Base-by-base conservation (phyloP, 805 yeast species). In the Isabelozyma pseudorhagii region DNA sequence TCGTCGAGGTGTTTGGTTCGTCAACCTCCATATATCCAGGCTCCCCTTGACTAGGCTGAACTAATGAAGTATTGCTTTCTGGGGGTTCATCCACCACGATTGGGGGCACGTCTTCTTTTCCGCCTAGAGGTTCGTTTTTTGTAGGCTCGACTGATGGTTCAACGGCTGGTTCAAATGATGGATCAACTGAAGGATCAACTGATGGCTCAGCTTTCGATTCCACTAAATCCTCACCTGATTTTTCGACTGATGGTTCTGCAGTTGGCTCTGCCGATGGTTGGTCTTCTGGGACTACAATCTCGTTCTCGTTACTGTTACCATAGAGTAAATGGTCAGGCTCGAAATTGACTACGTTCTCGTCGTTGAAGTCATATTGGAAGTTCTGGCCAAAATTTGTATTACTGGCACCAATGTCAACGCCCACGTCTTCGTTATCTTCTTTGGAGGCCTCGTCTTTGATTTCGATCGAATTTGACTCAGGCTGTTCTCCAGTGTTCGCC, bases 401-500 rank as follows among this genome's bases (percentile, higher is more conserved):
- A 31, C n/a, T 31, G n/a, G 36, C 36, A 5, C n/a, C 10, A 31
- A 13, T 31, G 36, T 21, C 25, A 21, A 21, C 25, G 25, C 25
- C 25, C 5, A 21, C 3, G 25, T 21, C 25, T 21, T 21, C 25
- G 6, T 21, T 21, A 21, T 21, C 25, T 21, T 21, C 25, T 21
- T 21, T 21, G 25, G 25, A 4, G 25, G 25, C 25, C 25, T 21
- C 25, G 25, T 21, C 25, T 21, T 21, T 21, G 6, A 21, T 21
- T 21, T 21, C 6, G 25, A 21, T 21, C 5, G 25, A 5, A 21
- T 21, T 21, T 21, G 25, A 21, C 25, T 21, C 25, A 6, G 25
- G 25, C 25, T 13, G n/a, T 13, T 56, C 52, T 15, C 51, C 50
- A 2, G 61, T 21, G 48, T 59, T 55, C n/a, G 51, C 50, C 8